Conservation (phyloP, 2,329 filamentous ascomycete species). For the Arthrobotrys pseudoclavata region DNA sequence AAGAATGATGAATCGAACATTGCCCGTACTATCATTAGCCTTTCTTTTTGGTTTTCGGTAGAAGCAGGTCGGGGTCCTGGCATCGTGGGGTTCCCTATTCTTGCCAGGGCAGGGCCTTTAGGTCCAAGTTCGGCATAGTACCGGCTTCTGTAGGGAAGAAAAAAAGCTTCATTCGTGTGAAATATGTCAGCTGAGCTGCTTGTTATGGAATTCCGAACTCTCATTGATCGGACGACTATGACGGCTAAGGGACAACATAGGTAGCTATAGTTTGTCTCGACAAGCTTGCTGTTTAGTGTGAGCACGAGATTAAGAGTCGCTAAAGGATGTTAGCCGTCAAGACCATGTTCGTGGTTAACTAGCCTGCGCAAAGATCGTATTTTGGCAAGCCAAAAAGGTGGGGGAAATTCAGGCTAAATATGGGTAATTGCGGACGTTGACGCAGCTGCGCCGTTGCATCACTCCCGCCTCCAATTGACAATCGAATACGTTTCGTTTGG, state of each 20-base stretch:
- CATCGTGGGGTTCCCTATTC: conserved; percentile 14
- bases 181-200: conserved; percentile 24
- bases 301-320: conserved; percentile 44
- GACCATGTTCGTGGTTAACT: conserved; percentile 33
- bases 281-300: conserved; percentile 4
- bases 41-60: conserved; percentile 4
- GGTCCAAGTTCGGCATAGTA: conserved; percentile 36
- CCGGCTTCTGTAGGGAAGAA: conserved; percentile 15
- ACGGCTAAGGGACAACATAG: conserved; percentile 21
- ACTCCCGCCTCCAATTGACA: conserved; percentile 57
- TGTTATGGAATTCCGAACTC: conserved; percentile 10
- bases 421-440: conserved; percentile 56
- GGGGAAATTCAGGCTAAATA: conserved; percentile 60
- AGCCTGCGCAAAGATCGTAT: conserved; percentile 39
- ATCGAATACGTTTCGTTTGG: conserved; percentile 36
- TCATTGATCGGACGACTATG: conserved; percentile 50
- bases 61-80: conserved; percentile 15
- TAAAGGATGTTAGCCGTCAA: conserved; percentile 52
- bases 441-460: conserved; percentile 55
- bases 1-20: conserved; percentile 3
- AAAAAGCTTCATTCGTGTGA: conserved; percentile 25
- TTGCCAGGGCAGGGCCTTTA: not conserved
- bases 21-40: conserved; percentile 7
- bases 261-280: conserved; percentile 32
- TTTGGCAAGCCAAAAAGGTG: conserved; percentile 57